Evolutionary conservation across 1,139 yeast species (phyloP), one percentile per base, ranked within the genome.

Genomic region (Pichia sp.): DNA sequence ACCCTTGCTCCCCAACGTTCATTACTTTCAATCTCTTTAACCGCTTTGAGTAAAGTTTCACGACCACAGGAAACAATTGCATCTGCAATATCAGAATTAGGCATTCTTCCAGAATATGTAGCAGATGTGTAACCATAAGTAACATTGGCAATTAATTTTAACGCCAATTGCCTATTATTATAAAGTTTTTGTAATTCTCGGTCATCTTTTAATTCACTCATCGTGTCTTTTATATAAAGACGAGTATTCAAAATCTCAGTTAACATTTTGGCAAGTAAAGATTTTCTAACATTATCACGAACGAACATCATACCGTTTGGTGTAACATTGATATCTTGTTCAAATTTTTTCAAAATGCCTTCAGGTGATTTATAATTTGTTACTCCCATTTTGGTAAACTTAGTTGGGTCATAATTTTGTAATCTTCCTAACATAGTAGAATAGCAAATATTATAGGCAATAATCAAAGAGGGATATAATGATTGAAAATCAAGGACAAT

Each of bases 101-200:
- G 98, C 98, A 92, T 92, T 55, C 98, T 71, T 0, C 98, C 98
- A 34, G 96, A 88, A 61, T 83, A 92, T 0, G 96, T 80, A 0
- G 98, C 98, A 0, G 97, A 85, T 0, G 97, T 77, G 61, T 92
- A 92, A 0, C 98, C 98, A 68, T 92, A 92, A 0, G 97, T 90
- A 18, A 92, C 98, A 65, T 89, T 90, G 1, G 98, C 97, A 47
- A 90, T 83, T 51, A 92, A 69, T 61, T 92, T 92, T 52, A 92
- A 68, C 0, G 97, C 98, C 40, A 87, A 65, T 60, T 92, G 98
- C 47, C 92, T 73, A 49, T 86, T 84, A 61, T 86, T 79, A 62
- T 86, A 79, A 9, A 86, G 67, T 51, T 79, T 78, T 42, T 71
- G 70, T 37, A 81, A 68, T 26, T 69, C 67, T 9, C 69, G 70